Conservation (phyloP, 177 flowering plant species). For the Tripterygium wilfordii region DNA sequence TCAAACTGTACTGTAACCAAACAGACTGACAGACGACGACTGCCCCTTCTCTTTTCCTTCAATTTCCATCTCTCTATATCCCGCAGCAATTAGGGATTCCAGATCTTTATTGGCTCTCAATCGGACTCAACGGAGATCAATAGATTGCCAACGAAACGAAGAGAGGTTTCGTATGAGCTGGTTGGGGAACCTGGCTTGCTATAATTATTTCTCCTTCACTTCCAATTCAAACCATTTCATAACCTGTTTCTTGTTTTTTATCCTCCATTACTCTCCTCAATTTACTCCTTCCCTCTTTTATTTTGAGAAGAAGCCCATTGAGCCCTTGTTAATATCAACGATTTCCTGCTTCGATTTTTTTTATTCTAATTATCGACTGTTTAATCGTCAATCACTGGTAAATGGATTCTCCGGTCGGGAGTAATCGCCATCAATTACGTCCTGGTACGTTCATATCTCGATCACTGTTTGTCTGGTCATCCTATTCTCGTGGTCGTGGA, state of each 20-base stretch:
- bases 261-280: constrained; percentile 62
- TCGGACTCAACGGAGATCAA: too few relatives aligned
- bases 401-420: constrained; percentile 48
- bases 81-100: too few relatives aligned
- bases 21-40: too few relatives aligned
- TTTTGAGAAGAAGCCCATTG: constrained; percentile 23
- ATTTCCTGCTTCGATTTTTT: too few relatives aligned
- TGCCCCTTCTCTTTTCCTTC: too few relatives aligned
- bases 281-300: constrained; percentile 31
- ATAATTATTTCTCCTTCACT: constrained; percentile 18
- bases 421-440: constrained; percentile 34
- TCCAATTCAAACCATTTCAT: constrained; percentile 62
- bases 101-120: too few relatives aligned
- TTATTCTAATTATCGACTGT: too few relatives aligned
- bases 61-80: too few relatives aligned
- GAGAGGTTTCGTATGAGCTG: constrained; percentile 83
- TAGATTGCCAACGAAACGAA: too few relatives aligned
- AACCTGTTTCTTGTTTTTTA: constrained; percentile 55
- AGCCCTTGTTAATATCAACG: constrained; percentile 8
- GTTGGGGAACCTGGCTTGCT: constrained; percentile 44
- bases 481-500: too few relatives aligned
- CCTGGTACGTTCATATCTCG: constrained; percentile 27
- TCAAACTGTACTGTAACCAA: too few relatives aligned
- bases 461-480: not conserved
- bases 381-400: not conserved